Percentiles rank a stretch among this genome's conserved stretches.
phyloP scores from a whole-genome alignment of 257 asterid genomes.

The Fraxinus anomala region DNA sequence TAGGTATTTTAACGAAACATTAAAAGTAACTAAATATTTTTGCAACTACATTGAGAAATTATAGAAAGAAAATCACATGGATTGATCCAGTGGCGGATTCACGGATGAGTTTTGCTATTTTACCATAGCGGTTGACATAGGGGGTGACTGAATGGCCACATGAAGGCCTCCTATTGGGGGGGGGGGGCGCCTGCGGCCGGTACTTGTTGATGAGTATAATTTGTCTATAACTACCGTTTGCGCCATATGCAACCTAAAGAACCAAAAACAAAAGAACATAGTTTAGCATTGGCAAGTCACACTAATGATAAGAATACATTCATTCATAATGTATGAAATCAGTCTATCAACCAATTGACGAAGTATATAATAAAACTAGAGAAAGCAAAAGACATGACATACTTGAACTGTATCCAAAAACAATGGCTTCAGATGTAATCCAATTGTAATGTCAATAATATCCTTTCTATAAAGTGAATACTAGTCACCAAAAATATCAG shows the following conservation, averaged over 20 bases:
- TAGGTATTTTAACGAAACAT: too few relatives aligned
- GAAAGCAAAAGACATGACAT: background rate
- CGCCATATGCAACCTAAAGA: conserved; percentile 58
- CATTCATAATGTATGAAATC: background rate
- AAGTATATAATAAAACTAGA: background rate
- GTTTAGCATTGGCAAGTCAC: background rate
- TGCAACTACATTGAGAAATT: too few relatives aligned
- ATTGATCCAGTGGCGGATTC: too few relatives aligned
- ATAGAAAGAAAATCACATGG: too few relatives aligned
- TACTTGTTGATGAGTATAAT: too few relatives aligned
- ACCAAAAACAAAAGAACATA: background rate
- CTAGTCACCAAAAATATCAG: background rate
- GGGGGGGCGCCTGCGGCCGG: too few relatives aligned
- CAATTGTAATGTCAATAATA: conserved; percentile 24
- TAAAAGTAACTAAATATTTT: too few relatives aligned
- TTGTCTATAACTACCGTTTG: too few relatives aligned
- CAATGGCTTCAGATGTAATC: conserved; percentile 27
- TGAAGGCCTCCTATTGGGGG: too few relatives aligned
- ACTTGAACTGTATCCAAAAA: conserved; percentile 9
- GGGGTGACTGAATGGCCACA: too few relatives aligned
- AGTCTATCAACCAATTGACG: background rate
- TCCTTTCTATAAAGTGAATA: conserved; percentile 8
- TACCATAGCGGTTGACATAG: too few relatives aligned
- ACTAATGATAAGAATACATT: background rate
- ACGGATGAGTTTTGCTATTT: too few relatives aligned